phyloP scores from a whole-genome alignment of 2,329 filamentous ascomycete species.

The Fusarium albosuccineum region DNA sequence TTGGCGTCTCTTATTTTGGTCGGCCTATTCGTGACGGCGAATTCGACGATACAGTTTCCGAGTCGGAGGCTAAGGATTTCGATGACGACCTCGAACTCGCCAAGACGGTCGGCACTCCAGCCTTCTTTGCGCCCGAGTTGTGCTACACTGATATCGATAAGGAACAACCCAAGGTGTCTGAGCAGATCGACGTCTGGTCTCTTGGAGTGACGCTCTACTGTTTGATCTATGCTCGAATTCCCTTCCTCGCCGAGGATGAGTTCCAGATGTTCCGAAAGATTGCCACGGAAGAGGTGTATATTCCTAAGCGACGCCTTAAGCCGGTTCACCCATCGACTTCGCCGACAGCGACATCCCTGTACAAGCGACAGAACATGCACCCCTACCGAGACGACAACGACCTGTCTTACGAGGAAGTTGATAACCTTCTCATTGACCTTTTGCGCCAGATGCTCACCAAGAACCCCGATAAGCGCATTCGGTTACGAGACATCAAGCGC shows the following conservation, averaged over 20 bases:
- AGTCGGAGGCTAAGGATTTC: conserved; percentile 86
- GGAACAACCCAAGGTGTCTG: conserved; percentile 83
- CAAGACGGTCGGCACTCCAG: conserved; percentile 96
- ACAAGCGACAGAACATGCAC: conserved; percentile 69
- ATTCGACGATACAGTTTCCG: conserved; percentile 78
- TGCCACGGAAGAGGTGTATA: conserved; percentile 91
- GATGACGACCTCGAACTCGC: conserved; percentile 96
- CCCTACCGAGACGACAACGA: conserved; percentile 83
- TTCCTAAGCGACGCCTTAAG: conserved; percentile 84
- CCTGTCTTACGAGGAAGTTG: conserved; percentile 86
- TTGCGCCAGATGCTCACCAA: conserved; percentile 85
- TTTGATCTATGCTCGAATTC: conserved; percentile 92
- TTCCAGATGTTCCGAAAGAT: conserved; percentile 94
- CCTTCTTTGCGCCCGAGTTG: conserved; percentile 96
- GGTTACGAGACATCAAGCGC: conserved; percentile 90
- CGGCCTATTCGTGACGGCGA: conserved; percentile 87
- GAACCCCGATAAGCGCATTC: conserved; percentile 89
- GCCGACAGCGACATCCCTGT: conserved; percentile 66
- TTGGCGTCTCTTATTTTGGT: conserved; percentile 97
- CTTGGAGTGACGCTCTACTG: conserved; percentile 96
- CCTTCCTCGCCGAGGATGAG: conserved; percentile 92
- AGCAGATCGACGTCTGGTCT: conserved; percentile 97
- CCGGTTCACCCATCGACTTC: conserved; percentile 75
- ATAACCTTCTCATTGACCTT: conserved; percentile 83
- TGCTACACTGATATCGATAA: conserved; percentile 86